A percentile compares a stretch with the other conserved stretches of the same genome.
phyloP scores from a whole-genome alignment of 2,329 filamentous ascomycete genomes.

The Colletotrichum gloeosporioides region DNA sequence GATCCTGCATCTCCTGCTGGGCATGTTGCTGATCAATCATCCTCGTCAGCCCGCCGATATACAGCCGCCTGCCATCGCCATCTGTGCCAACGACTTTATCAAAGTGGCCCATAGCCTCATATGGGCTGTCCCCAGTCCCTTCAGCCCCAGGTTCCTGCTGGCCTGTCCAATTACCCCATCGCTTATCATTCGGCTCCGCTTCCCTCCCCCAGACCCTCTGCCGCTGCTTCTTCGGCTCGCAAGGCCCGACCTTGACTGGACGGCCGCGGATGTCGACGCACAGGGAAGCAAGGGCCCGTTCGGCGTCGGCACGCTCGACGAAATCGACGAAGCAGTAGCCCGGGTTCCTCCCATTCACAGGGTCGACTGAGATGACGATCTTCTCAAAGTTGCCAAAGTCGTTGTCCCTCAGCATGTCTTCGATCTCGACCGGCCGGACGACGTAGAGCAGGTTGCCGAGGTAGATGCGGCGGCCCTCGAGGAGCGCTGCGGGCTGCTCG shows the following conservation, averaged over 20 bases:
- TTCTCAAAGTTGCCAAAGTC: conserved; percentile 49
- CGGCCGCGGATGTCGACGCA: conserved; percentile 61
- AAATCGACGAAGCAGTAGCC: conserved; percentile 80
- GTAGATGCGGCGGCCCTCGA: conserved; percentile 57
- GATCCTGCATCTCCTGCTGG: conserved; percentile 47
- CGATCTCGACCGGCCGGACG: conserved; percentile 61
- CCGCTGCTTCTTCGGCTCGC: conserved; percentile 56
- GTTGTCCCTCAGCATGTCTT: conserved; percentile 56
- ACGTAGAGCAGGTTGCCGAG: conserved; percentile 68
- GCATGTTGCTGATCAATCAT: conserved; percentile 55
- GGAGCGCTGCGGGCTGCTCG: background rate
- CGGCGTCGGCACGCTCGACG: conserved; percentile 58
- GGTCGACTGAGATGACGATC: conserved; percentile 73
- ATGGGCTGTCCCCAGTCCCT: conserved; percentile 29
- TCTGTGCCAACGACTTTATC: conserved; percentile 31
- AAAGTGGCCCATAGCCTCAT: conserved; percentile 35
- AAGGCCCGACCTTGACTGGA: conserved; percentile 68
- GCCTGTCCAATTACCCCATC: conserved; percentile 51
- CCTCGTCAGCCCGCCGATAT: conserved; percentile 54
- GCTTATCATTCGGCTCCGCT: conserved; percentile 34
- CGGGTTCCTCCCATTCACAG: conserved; percentile 71
- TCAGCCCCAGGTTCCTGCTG: conserved; percentile 9
- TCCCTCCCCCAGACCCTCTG: conserved; percentile 22
- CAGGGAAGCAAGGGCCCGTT: conserved; percentile 61
- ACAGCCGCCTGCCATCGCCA: conserved; percentile 46